Conservation (phyloP, 1,139 yeast genomes). For the Geotrichum fermentans region DNA sequence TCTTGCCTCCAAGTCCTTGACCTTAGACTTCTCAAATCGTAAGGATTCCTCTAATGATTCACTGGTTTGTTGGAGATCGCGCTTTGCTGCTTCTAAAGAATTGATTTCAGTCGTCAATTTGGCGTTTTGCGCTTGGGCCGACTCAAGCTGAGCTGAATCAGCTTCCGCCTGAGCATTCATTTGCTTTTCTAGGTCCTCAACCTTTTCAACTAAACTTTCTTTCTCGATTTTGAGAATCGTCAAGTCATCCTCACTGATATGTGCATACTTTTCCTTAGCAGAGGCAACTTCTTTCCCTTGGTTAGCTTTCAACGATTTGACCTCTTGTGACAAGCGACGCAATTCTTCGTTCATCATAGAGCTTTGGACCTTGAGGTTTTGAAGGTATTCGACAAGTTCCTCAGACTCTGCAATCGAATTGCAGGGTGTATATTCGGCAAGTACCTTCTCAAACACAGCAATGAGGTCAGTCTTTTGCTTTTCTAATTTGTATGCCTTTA, state of each 20-base stretch:
- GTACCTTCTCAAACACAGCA: conserved; percentile 59
- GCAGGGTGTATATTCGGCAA: conserved; percentile 78
- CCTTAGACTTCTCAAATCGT: no score
- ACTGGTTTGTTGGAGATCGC: not conserved
- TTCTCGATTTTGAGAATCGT: conserved; percentile 8
- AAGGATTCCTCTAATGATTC: not conserved
- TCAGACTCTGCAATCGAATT: conserved; percentile 68
- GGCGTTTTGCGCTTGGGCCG: not conserved
- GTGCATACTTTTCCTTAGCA: not conserved
- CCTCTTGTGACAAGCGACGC: conserved; percentile 41
- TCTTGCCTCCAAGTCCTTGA: no score
- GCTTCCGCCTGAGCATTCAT: conserved; percentile 10
- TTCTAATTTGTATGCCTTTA: conserved; percentile 79
- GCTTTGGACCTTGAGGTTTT: conserved; percentile 58
- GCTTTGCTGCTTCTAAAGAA: not conserved
- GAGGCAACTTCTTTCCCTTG: conserved; percentile 17
- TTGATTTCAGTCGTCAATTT: not conserved
- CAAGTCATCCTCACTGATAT: conserved; percentile 8
- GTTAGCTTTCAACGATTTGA: conserved; percentile 24
- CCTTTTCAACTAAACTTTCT: conserved; percentile 16
- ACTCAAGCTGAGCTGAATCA: not conserved
- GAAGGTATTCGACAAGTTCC: conserved; percentile 61
- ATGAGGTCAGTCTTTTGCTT: conserved; percentile 62
- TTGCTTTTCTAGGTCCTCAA: conserved; percentile 29
- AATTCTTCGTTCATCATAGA: conserved; percentile 53